Evolutionary conservation across 352 stramenopile species (phyloP).

Genomic region (Globisporangium acanthophoron): DNA sequence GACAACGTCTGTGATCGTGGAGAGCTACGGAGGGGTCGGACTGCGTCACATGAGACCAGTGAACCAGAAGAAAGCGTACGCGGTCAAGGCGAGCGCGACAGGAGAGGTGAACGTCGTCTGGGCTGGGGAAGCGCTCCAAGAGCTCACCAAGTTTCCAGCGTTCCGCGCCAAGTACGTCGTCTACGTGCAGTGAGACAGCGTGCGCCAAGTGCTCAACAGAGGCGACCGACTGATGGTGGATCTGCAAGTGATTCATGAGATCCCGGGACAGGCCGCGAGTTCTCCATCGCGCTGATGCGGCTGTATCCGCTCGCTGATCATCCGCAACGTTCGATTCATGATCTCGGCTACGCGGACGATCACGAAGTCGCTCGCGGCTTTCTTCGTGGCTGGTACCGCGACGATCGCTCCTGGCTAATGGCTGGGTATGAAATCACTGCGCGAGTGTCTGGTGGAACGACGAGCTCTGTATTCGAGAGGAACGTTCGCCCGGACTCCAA

Average conservation of each 20-base stretch:
- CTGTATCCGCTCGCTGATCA: not conserved
- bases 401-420: slow-evolving; percentile 4
- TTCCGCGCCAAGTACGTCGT: slow-evolving; percentile 4
- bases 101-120: not conserved
- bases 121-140: slow-evolving; percentile 1
- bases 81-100: not conserved
- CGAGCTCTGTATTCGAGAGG: not conserved
- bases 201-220: not conserved
- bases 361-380: slow-evolving; percentile 1
- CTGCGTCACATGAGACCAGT: not conserved
- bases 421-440: not conserved
- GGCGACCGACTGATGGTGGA: slow-evolving; percentile 1
- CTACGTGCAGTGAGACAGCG: slow-evolving; percentile 4
- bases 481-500: not conserved
- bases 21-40: slow-evolving; percentile 1
- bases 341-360: slow-evolving; percentile 1
- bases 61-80: not conserved
- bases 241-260: not conserved
- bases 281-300: not conserved
- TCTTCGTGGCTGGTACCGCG: slow-evolving; percentile 2
- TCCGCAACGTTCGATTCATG: not conserved
- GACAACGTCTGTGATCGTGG: not conserved
- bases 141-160: not conserved
- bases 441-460: not conserved
- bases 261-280: slow-evolving; percentile 3